phyloP scores from a whole-genome alignment of 2,329 filamentous ascomycete species.

The Ophiostoma ips region DNA sequence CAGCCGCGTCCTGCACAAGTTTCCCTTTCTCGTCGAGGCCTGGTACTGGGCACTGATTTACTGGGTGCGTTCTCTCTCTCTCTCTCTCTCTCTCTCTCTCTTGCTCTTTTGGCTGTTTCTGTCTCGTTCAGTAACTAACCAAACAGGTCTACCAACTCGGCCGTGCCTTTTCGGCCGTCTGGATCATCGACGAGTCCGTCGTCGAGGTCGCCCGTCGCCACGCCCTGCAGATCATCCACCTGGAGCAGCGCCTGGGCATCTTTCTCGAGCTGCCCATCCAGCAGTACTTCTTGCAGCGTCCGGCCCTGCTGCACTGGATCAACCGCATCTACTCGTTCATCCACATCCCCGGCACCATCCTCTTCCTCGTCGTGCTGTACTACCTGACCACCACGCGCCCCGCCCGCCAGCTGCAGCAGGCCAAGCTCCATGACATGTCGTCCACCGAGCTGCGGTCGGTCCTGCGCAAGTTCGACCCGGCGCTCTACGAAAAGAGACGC shows the following conservation, averaged over 20 bases:
- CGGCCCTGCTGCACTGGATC: constrained; percentile 49
- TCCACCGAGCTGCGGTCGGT: neutral
- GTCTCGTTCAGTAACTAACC: neutral
- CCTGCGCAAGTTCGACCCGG: constrained; percentile 18
- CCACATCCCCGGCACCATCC: constrained; percentile 62
- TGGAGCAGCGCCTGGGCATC: constrained; percentile 50
- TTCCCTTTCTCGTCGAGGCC: constrained; percentile 59
- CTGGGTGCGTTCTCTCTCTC: constrained; percentile 57
- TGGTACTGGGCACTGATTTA: constrained; percentile 70
- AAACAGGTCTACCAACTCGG: constrained; percentile 58
- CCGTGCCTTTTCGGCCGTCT: constrained; percentile 56
- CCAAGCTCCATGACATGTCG: constrained; percentile 5
- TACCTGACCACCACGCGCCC: constrained; percentile 52
- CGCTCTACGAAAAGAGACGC: constrained; percentile 34
- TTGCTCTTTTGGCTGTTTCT: neutral
- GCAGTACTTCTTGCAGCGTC: constrained; percentile 33
- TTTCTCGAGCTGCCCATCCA: constrained; percentile 54
- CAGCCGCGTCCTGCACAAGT: constrained; percentile 49
- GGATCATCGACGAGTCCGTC: constrained; percentile 47
- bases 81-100: too few species aligned
- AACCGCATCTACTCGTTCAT: constrained; percentile 66
- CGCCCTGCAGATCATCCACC: constrained; percentile 50
- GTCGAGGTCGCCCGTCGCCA: constrained; percentile 55
- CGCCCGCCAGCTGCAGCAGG: constrained; percentile 7
- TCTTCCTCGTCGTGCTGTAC: constrained; percentile 51